A percentile compares a stretch with the other conserved stretches of the same genome.
phyloP scores from a whole-genome alignment of 2,329 filamentous ascomycete genomes.

The Torrubiellomyces zombiae region DNA sequence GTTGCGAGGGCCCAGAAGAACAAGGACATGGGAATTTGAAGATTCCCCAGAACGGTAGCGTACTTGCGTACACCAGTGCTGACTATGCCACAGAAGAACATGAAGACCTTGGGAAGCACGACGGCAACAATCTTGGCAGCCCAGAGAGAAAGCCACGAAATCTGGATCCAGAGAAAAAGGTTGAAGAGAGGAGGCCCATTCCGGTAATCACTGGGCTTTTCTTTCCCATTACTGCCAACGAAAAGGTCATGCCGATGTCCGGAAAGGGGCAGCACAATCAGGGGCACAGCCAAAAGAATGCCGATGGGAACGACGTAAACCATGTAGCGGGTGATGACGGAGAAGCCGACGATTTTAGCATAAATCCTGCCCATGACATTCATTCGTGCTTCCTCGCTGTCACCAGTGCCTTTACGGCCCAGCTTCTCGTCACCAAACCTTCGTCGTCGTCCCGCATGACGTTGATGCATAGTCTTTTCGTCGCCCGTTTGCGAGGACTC shows the following conservation, averaged over 20 bases:
- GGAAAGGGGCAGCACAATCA: conserved; percentile 37
- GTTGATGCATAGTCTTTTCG: conserved; percentile 28
- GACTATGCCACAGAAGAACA: conserved; percentile 53
- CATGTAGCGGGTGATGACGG: conserved; percentile 47
- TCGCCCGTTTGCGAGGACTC: conserved; percentile 17
- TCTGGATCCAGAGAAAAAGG: conserved; percentile 53
- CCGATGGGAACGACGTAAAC: conserved; percentile 51
- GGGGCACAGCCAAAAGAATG: conserved; percentile 41
- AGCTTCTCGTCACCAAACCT: conserved; percentile 21
- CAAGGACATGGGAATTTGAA: conserved; percentile 50
- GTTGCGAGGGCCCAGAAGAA: conserved; percentile 52
- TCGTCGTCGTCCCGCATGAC: conserved; percentile 29
- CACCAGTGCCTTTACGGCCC: conserved; percentile 26
- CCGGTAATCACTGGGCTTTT: conserved; percentile 1
- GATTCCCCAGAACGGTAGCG: conserved; percentile 43
- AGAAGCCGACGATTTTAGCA: conserved; percentile 45
- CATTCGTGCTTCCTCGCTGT: conserved; percentile 35
- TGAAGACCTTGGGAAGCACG: conserved; percentile 42
- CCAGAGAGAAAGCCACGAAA: conserved; percentile 53
- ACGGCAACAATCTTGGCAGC: conserved; percentile 47
- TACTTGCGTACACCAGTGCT: conserved; percentile 57
- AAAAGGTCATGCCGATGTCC: conserved; percentile 16
- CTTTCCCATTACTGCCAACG: no score
- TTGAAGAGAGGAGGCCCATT: conserved; percentile 35
- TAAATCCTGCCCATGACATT: conserved; percentile 52